phyloP scores from a whole-genome alignment of 805 yeast genomes.

The Wickerhamomyces xylosicus region DNA sequence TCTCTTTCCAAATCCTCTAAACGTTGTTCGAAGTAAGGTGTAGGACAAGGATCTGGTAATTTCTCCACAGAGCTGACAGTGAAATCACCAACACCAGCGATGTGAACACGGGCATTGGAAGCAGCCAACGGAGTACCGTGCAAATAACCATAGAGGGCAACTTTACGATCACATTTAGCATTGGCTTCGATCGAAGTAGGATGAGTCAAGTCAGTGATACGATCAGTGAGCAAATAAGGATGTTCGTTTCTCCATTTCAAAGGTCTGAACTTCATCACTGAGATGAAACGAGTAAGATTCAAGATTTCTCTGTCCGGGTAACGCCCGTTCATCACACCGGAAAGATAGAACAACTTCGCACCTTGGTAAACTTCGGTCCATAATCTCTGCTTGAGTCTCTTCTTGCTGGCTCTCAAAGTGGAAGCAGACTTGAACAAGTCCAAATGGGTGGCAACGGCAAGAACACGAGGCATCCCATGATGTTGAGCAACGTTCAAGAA shows the following conservation, averaged over 20 bases:
- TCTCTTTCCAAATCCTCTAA: constrained; percentile 76
- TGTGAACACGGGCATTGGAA: constrained; percentile 67
- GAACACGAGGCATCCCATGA: constrained; percentile 97
- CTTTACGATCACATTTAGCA: constrained; percentile 76
- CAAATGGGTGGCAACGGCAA: constrained; percentile 92
- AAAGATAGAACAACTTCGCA: constrained; percentile 86
- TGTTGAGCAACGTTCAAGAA: constrained; percentile 92
- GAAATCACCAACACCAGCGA: constrained; percentile 94
- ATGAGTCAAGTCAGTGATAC: constrained; percentile 90
- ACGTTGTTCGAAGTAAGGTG: constrained; percentile 84
- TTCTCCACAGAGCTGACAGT: constrained; percentile 70
- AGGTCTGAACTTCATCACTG: constrained; percentile 98
- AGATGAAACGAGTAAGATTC: constrained; percentile 82
- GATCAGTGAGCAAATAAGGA: constrained; percentile 84
- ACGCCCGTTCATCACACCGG: constrained; percentile 95
- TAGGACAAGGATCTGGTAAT: constrained; percentile 97
- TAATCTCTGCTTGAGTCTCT: constrained; percentile 83
- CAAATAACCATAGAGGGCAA: constrained; percentile 87
- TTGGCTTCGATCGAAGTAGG: constrained; percentile 73
- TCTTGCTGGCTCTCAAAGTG: constrained; percentile 84
- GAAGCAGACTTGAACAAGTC: constrained; percentile 87
- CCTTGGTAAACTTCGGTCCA: constrained; percentile 99
- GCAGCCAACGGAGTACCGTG: constrained; percentile 84
- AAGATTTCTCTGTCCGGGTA: constrained; percentile 95
- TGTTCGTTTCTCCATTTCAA: constrained; percentile 98